phyloP scores from a whole-genome alignment of 2,329 filamentous ascomycete genomes.

The Xylaria sp. region DNA sequence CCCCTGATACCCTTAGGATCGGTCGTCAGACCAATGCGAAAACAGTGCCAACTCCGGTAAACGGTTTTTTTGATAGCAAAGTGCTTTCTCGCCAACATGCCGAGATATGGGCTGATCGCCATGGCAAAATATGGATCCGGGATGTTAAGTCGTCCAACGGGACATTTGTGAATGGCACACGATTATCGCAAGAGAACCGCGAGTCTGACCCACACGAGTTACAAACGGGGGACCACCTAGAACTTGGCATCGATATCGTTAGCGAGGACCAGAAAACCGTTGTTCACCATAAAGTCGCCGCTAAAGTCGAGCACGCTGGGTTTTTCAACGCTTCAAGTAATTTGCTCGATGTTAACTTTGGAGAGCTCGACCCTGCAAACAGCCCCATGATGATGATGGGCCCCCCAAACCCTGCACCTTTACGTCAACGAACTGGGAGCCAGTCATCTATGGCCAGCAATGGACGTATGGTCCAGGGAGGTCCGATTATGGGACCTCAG shows the following conservation, averaged over 20 bases:
- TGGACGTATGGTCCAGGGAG: slow-evolving; percentile 63
- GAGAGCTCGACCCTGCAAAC: slow-evolving; percentile 84
- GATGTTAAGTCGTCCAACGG: slow-evolving; percentile 99
- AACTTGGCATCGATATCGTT: slow-evolving; percentile 97
- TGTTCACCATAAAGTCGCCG: slow-evolving; percentile 96
- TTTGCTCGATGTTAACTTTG: slow-evolving; percentile 87
- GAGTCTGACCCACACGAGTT: slow-evolving; percentile 96
- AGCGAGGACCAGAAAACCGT: slow-evolving; percentile 98
- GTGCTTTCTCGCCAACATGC: slow-evolving; percentile 95
- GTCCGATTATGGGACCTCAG: slow-evolving; percentile 54
- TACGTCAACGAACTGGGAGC: slow-evolving; percentile 72
- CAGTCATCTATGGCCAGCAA: slow-evolving; percentile 67
- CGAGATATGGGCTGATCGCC: slow-evolving; percentile 84
- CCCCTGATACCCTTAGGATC: slow-evolving; percentile 91
- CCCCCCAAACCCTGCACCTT: slow-evolving; percentile 69
- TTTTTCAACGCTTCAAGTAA: slow-evolving; percentile 77
- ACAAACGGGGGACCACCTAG: slow-evolving; percentile 87
- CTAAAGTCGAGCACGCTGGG: slow-evolving; percentile 94
- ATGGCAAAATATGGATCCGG: slow-evolving; percentile 92
- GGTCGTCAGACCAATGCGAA: slow-evolving; percentile 97
- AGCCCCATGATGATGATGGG: slow-evolving; percentile 75
- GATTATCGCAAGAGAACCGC: slow-evolving; percentile 89
- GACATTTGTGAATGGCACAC: slow-evolving; percentile 93
- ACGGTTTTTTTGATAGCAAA: slow-evolving; percentile 98
- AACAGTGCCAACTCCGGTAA: slow-evolving; percentile 85